These are phyloP conservation scores for Mucor mucedo DNA, from an alignment of 371 early-diverging fungal genomes.

Conservation along the genomic window DNA sequence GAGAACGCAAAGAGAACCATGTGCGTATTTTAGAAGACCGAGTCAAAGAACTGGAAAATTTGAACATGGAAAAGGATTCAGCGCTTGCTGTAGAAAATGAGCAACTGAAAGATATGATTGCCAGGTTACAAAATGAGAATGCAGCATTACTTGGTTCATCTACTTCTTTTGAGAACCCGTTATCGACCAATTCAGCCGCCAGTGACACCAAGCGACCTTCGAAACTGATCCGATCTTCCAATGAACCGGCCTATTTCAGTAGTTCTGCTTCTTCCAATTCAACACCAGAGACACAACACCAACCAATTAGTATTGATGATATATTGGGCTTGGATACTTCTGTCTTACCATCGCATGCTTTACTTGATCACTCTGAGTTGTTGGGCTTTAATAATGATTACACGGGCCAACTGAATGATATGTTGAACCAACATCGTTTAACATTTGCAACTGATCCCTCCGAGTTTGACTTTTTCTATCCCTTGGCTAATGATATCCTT, in stretches of 20 bases:
- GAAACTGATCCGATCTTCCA: slow-evolving; percentile 30
- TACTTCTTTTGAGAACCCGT: slow-evolving; percentile 52
- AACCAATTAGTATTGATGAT: slow-evolving; percentile 19
- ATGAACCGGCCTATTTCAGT: slow-evolving; percentile 23
- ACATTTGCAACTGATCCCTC: slow-evolving; percentile 24
- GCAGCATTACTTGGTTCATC: slow-evolving; percentile 46
- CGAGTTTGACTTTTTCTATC: slow-evolving; percentile 34
- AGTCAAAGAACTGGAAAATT: slow-evolving; percentile 65
- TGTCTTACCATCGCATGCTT: slow-evolving; percentile 15
- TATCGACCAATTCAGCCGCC: slow-evolving; percentile 19
- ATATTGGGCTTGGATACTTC: slow-evolving; percentile 10
- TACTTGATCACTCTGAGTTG: slow-evolving; percentile 28
- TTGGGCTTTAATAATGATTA: slow-evolving; percentile 17
- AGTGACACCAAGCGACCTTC: slow-evolving; percentile 25
- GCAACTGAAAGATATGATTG: slow-evolving; percentile 49
- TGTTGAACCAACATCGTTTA: slow-evolving; percentile 13
- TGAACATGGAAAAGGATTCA: slow-evolving; percentile 27
- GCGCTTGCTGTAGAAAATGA: slow-evolving; percentile 61
- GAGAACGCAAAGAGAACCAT: slow-evolving; percentile 73
- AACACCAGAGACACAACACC: slow-evolving; percentile 20
- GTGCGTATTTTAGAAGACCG: slow-evolving; percentile 67
- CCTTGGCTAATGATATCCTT: slow-evolving; percentile 10
- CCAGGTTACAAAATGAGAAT: slow-evolving; percentile 54
- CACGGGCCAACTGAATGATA: slow-evolving; percentile 10
- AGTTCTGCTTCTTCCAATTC: slow-evolving; percentile 23